Evolutionary conservation across 176 grass and related monocot species (phyloP).

Genomic region (Zoysia japonica): DNA sequence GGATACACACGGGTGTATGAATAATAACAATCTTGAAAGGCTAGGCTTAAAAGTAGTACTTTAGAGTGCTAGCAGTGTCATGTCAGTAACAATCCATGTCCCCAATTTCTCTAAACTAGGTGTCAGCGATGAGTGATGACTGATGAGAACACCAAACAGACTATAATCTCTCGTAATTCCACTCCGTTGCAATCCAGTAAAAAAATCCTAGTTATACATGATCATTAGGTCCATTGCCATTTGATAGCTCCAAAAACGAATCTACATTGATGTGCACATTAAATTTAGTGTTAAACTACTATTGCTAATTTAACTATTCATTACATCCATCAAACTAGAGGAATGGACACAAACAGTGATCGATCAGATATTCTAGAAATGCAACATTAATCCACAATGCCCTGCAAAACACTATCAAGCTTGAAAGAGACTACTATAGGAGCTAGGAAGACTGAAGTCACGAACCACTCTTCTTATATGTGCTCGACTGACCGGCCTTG

Average conservation of each 20-base stretch:
- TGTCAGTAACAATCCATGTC: background rate
- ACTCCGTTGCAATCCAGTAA: background rate
- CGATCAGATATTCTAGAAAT: background rate
- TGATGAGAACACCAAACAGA: background rate
- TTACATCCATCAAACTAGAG: background rate
- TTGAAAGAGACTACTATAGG: background rate
- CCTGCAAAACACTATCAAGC: background rate
- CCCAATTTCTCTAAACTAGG: background rate
- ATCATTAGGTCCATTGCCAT: background rate
- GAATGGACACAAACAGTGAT: background rate
- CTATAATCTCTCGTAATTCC: background rate
- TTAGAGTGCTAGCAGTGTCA: background rate
- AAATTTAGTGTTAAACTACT: background rate
- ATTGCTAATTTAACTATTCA: background rate
- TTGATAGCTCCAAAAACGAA: background rate
- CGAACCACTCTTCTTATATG: constrained; percentile 69
- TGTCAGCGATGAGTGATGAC: background rate
- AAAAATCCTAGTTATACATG: background rate
- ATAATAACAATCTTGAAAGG: too few relatives aligned
- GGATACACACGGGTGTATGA: background rate
- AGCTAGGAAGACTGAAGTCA: background rate
- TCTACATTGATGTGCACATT: background rate
- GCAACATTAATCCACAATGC: background rate
- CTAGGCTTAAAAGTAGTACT: background rate
- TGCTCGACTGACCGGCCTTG: constrained; percentile 54